Conservation (phyloP, 495 filamentous ascomycete genomes). For the Podospora sp. region DNA sequence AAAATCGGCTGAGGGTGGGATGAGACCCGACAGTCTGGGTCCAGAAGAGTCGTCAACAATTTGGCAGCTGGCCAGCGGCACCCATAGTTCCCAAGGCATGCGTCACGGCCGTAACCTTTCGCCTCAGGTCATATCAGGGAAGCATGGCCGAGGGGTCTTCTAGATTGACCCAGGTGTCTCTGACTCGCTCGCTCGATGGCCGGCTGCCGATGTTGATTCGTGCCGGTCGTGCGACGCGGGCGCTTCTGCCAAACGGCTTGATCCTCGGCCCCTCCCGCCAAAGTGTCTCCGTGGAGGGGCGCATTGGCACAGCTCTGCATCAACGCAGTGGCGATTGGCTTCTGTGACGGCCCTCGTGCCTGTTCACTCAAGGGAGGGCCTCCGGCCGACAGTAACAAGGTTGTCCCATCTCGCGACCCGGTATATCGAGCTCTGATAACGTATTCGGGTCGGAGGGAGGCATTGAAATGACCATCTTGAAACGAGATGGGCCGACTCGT, state of each 20-base stretch:
- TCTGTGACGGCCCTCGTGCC: not conserved
- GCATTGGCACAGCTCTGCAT: conserved; percentile 9
- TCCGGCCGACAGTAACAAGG: not conserved
- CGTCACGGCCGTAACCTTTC: not conserved
- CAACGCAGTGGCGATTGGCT: not conserved
- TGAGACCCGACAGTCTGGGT: conserved; percentile 39
- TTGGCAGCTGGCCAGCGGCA: not conserved
- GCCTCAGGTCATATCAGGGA: not conserved
- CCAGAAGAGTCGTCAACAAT: not conserved
- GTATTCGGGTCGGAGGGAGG: not conserved
- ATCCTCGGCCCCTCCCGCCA: not conserved
- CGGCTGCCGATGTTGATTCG: conserved; percentile 5
- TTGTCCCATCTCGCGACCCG: not conserved
- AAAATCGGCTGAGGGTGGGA: conserved; percentile 14
- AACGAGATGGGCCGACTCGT: conserved; percentile 14
- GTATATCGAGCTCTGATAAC: conserved; percentile 1
- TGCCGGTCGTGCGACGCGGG: conserved; percentile 3
- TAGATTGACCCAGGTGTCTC: not conserved
- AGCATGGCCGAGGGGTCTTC: not conserved
- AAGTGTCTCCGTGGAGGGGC: not conserved
- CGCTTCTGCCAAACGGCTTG: not conserved
- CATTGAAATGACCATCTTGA: conserved; percentile 12
- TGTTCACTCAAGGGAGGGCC: not conserved
- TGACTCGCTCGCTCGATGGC: not conserved
- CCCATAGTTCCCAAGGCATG: not conserved